phyloP scores from a whole-genome alignment of 768 basidiomycete genomes.

The Leccinum boreale region DNA sequence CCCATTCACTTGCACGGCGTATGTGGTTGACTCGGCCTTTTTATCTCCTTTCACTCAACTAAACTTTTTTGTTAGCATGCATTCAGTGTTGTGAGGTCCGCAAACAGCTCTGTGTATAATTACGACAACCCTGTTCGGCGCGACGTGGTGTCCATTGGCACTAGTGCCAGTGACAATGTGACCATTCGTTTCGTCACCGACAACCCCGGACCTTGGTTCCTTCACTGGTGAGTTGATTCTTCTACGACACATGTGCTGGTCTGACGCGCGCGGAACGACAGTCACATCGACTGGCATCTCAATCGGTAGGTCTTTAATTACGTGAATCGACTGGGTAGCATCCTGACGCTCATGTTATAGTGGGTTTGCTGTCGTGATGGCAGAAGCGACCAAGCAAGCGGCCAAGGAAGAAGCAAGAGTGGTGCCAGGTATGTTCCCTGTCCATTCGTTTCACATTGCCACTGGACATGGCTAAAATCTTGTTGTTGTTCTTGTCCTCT shows the following conservation, averaged over 20 bases:
- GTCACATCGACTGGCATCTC: constrained; percentile 33
- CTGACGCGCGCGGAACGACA: constrained; percentile 4
- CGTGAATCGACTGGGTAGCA: neutral
- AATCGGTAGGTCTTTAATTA: constrained; percentile 15
- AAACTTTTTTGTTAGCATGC: constrained; percentile 24
- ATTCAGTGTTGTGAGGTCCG: constrained; percentile 36
- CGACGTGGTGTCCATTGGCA: constrained; percentile 31
- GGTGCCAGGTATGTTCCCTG: constrained; percentile 19
- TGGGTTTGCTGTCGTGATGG: constrained; percentile 31
- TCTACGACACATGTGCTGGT: neutral
- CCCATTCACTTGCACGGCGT: constrained; percentile 44
- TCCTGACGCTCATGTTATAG: constrained; percentile 8
- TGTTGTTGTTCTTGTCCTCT: neutral
- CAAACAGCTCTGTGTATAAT: constrained; percentile 31
- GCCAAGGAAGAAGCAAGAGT: constrained; percentile 8
- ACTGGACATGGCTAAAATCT: neutral
- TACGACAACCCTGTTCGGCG: constrained; percentile 36
- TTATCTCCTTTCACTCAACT: neutral
- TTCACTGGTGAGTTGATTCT: constrained; percentile 36
- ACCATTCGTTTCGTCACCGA: constrained; percentile 61
- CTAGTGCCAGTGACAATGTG: constrained; percentile 38
- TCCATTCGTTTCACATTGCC: neutral
- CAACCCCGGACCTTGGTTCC: constrained; percentile 63
- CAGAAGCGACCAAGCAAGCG: constrained; percentile 14
- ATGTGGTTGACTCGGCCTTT: constrained; percentile 5